phyloP scores from a whole-genome alignment of 2,329 filamentous ascomycete species.

The Alternaria viburni region DNA sequence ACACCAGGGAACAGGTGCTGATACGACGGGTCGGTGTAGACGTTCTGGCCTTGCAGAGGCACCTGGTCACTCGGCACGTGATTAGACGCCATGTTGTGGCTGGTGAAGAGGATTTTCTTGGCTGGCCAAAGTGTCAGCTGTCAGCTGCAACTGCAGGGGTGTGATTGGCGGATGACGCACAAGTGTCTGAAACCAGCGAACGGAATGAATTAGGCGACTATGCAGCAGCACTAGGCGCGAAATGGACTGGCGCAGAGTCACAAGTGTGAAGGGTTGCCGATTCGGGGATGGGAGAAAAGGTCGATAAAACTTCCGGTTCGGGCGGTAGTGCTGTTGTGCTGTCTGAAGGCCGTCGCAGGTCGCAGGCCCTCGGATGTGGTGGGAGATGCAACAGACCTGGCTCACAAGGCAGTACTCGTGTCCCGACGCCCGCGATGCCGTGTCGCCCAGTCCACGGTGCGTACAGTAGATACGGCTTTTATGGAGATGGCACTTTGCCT shows the following conservation, averaged over 20 bases:
- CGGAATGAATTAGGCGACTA: slow-evolving; percentile 34
- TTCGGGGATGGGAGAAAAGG: slow-evolving; percentile 34
- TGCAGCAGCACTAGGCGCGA: slow-evolving; percentile 43
- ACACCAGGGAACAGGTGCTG: slow-evolving; percentile 35
- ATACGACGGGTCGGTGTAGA: slow-evolving; percentile 42
- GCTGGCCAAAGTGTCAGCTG: slow-evolving; percentile 20
- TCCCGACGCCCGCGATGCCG: slow-evolving; percentile 35
- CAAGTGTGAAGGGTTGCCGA: slow-evolving; percentile 34
- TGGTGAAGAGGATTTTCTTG: slow-evolving; percentile 10
- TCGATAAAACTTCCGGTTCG: slow-evolving; percentile 43
- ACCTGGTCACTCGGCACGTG: slow-evolving; percentile 47
- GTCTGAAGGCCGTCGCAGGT: slow-evolving; percentile 25
- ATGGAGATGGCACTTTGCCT: slow-evolving; percentile 39
- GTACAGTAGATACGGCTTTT: slow-evolving; percentile 33
- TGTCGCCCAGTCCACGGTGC: slow-evolving; percentile 36
- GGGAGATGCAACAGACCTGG: slow-evolving; percentile 21
- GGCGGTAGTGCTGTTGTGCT: slow-evolving; percentile 34
- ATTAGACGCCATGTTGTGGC: slow-evolving; percentile 43
- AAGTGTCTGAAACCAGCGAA: slow-evolving; percentile 28
- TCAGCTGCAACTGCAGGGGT: slow-evolving; percentile 8
- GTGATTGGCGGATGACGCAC: slow-evolving; percentile 40
- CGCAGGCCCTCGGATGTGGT: slow-evolving; percentile 18
- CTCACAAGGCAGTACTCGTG: slow-evolving; percentile 32
- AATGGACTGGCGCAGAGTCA: slow-evolving; percentile 39
- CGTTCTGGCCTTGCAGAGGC: slow-evolving; percentile 38